Evolutionary conservation across 2,329 filamentous ascomycete genomes (phyloP), one percentile per base, ranked within the genome.

Genomic region (Drechslerella dactyloides): DNA sequence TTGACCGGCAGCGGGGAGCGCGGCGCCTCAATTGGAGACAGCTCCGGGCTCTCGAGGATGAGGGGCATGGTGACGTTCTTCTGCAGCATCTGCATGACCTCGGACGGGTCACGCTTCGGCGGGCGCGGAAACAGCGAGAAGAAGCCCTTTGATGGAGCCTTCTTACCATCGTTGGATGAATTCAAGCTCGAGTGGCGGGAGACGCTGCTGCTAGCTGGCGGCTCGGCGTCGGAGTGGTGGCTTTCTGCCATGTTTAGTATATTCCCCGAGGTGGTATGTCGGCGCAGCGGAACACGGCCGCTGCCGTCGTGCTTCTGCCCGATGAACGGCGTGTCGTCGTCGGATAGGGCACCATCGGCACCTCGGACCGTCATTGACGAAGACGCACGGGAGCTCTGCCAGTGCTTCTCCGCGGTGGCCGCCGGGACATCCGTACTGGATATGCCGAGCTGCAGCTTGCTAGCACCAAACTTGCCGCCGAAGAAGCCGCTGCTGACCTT

Each of bases 401-500:
- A 69, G 52, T 57, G 52, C 1, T 56, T 35, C 13, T 69, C 65
- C 2, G 13, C 27, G 27, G 11, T 17, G 17, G 33, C 52, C 11
- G 24, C 48, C n/a, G 44, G 52, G 6, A 27, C 40, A 23, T 53
- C 57, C 1, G 56, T 42, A 53, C 52, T 58, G 1, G 37, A 42
- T 17, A 44, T 21, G 1, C 58, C 19, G n/a, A 69, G 65, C n/a
- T 53, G 61, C 15, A 59, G 21, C 33, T 69, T 69, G 30, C 65
- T 69, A 1, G 35, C 46, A 2, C 21, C 53, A 10, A 62, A 69
- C 5, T 48, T 50, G 1, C 57, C 53, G 21, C 65, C 65, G n/a
- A 69, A 69, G 58, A 69, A 69, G n/a, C 65, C 65, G 19, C 57
- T 62, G 37, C 53, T 56, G 27, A 54, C 40, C 24, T 58, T 55